A percentile compares a stretch with the other conserved stretches of the same genome.
Conservation (phyloP, 257 asterid species). For the Plantago major region DNA sequence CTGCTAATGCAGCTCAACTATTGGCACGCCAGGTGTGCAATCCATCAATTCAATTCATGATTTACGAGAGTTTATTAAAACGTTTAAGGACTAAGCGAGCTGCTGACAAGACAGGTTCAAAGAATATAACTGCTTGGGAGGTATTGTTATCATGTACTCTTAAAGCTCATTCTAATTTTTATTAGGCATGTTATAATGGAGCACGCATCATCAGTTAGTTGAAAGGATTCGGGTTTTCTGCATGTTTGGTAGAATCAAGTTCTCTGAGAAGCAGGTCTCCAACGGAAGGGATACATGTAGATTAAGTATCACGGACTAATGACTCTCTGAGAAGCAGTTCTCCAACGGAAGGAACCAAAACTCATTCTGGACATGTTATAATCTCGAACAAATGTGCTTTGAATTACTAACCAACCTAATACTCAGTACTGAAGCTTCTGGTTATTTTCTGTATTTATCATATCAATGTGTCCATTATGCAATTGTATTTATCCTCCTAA, state of each 20-base stretch:
- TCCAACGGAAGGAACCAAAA: no score
- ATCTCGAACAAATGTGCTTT: no score
- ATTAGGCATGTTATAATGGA: constrained; percentile 2
- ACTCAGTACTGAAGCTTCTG: background rate
- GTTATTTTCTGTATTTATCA: constrained; percentile 5
- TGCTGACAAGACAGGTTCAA: constrained; percentile 37
- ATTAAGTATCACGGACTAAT: no score
- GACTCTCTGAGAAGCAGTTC: no score
- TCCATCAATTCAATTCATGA: constrained; percentile 98
- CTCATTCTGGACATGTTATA: no score
- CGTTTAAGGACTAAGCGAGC: constrained; percentile 63
- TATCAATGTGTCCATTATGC: background rate
- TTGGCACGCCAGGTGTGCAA: constrained; percentile 66
- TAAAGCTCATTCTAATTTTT: constrained; percentile 8
- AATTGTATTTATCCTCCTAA: background rate
- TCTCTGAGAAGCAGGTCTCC: no score
- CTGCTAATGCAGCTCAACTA: constrained; percentile 21
- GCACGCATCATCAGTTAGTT: constrained; percentile 8
- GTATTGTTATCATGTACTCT: constrained; percentile 29
- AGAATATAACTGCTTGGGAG: constrained; percentile 60
- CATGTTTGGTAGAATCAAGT: background rate
- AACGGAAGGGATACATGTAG: no score
- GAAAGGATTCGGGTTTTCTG: background rate
- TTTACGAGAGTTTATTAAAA: constrained; percentile 73
- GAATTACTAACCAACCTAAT: no score